Evolutionary conservation across 192 early-diverging fungal species (phyloP).

Genomic region (Linnemannia hyalina): DNA sequence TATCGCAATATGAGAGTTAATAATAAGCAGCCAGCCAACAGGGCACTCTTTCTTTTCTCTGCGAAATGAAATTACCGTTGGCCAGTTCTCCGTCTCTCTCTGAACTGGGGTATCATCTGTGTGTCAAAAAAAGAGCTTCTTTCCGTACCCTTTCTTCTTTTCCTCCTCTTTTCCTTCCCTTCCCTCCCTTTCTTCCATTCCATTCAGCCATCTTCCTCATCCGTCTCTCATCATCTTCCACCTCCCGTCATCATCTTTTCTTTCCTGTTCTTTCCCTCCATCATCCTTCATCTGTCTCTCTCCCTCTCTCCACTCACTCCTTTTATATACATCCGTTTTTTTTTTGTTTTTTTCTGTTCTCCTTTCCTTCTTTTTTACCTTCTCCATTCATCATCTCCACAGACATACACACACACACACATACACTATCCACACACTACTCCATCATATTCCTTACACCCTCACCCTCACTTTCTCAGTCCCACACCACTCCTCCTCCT

Average conservation of each 20-base stretch:
- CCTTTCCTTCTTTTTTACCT: background rate
- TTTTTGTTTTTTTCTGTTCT: background rate
- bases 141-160: background rate
- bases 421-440: background rate
- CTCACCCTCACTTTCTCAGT: background rate
- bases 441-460: background rate
- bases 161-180: background rate
- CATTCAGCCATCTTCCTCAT: background rate
- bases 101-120: background rate
- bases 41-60: too few relatives aligned
- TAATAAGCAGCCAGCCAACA: too few relatives aligned
- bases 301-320: background rate
- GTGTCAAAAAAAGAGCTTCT: background rate
- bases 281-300: background rate
- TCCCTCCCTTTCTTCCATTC: background rate
- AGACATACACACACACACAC: background rate
- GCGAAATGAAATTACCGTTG: background rate
- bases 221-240: slow-evolving; percentile 2
- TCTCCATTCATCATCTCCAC: background rate
- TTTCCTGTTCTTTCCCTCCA: background rate
- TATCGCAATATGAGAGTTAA: too few relatives aligned
- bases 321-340: too few relatives aligned
- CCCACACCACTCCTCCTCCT: background rate
- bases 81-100: background rate
- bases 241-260: background rate